Evolutionary conservation across 805 yeast genomes (phyloP).

Genomic region (Kuraishia hungarica): DNA sequence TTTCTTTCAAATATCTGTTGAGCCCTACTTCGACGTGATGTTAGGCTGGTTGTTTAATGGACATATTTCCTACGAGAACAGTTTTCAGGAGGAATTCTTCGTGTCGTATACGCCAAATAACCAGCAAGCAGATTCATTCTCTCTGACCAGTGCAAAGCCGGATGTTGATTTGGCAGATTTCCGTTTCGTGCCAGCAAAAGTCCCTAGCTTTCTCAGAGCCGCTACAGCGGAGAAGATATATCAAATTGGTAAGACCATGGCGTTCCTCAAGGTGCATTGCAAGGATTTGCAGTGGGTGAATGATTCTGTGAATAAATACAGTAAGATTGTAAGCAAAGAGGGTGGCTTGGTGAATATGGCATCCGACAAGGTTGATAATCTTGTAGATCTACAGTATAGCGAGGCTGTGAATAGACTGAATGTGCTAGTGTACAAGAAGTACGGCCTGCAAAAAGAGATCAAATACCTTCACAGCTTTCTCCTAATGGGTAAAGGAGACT

Average conservation of each 20-base stretch:
- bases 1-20: constrained; percentile 36
- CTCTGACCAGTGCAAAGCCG: not conserved
- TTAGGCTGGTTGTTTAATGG: constrained; percentile 68
- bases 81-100: constrained; percentile 56
- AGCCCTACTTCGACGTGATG: constrained; percentile 54
- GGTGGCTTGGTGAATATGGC: not conserved
- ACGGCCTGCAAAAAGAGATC: constrained; percentile 45
- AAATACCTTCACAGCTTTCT: constrained; percentile 54
- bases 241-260: constrained; percentile 65
- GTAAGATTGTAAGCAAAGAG: not conserved
- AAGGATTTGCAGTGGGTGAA: constrained; percentile 60
- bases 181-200: constrained; percentile 16
- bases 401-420: constrained; percentile 49
- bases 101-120: constrained; percentile 9
- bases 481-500: constrained; percentile 73
- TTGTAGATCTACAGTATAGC: constrained; percentile 34
- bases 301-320: constrained; percentile 16
- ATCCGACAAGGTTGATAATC: not conserved
- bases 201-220: constrained; percentile 36
- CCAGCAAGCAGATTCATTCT: not conserved
- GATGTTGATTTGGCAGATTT: constrained; percentile 1
- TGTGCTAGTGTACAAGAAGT: constrained; percentile 37
- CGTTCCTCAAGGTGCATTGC: constrained; percentile 58
- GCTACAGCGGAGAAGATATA: constrained; percentile 36
- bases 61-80: constrained; percentile 30